phyloP scores from a whole-genome alignment of 768 basidiomycete genomes.

The Amanita phalloides region DNA sequence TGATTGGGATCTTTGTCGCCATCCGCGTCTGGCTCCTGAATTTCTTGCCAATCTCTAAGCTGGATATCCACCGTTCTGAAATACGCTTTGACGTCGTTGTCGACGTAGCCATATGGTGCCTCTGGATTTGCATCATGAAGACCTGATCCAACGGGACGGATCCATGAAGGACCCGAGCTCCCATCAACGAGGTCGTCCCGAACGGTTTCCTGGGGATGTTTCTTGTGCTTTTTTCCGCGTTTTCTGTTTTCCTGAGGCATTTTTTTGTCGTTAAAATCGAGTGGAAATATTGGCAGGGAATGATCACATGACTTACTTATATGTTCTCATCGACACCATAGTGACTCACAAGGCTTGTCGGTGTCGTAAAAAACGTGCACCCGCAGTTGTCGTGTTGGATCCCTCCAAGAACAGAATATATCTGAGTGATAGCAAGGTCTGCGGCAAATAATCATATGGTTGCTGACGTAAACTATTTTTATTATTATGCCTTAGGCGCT shows the following conservation, averaged over 20 bases:
- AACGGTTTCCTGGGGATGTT: slow-evolving; percentile 18
- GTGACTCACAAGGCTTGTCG: no score
- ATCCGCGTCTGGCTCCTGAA: slow-evolving; percentile 25
- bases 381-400: no score
- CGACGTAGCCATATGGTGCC: slow-evolving; percentile 85
- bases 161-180: slow-evolving; percentile 51
- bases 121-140: slow-evolving; percentile 30
- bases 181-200: not conserved
- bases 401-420: no score
- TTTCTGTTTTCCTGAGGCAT: slow-evolving; percentile 75
- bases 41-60: slow-evolving; percentile 78
- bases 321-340: no score
- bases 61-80: slow-evolving; percentile 84
- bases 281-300: no score
- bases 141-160: slow-evolving; percentile 25
- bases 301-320: no score
- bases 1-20: slow-evolving; percentile 43
- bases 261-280: not conserved
- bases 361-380: no score
- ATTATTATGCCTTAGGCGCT: no score
- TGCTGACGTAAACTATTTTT: no score
- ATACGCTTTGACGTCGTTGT: slow-evolving; percentile 87
- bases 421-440: no score
- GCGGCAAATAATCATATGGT: no score
- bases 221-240: slow-evolving; percentile 68